Evolutionary conservation across 352 stramenopile genomes (phyloP), one percentile per base, ranked within the genome.

Genomic region (Pythium aphanidermatum): DNA sequence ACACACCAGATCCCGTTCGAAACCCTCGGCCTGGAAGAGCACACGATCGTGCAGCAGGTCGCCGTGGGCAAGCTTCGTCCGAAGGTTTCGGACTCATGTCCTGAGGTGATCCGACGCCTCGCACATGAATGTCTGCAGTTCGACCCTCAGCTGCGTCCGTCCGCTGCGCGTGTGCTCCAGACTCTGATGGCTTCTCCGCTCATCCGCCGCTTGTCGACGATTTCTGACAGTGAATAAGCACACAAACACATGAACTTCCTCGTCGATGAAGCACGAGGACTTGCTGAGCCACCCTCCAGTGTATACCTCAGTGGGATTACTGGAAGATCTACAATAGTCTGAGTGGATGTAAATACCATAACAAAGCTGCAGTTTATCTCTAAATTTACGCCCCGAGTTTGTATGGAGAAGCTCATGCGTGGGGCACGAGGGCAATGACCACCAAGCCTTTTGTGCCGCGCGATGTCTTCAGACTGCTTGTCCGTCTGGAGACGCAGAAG

Each of bases 121-220:
- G 78, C 76, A 17, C 76, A 89, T 56, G 74, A 87, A 44, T 92
- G 80, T 19, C 70, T 92, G 19, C 77, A 90, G 55, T 89, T 83
- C 20, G 80, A 92, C 46, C 75, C 80, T 5, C 68, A 68, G 44
- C 46, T 87, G 19, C 68, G 80, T 33, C 80, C 80, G 14, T 77
- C 74, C 11, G 74, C 78, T 4, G 74, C 72, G 26, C 74, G 77
- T 20, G 71, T 90, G 30, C 68, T 90, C 32, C 74, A 90, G 41
- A 83, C 67, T 28, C 65, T 90, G 11, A 71, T 82, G 70, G 64
- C 77, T 19, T 89, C 77, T 8, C 60, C 70, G 1, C 57, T 89
- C 21, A 63, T 68, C 40, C 73, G 75, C 36, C 68, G 68, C 5
- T 63, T 71, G 17, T 71, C 68, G 24, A 67, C 70, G 45, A 65